A percentile compares a stretch with the other conserved stretches of the same genome.
Evolutionary conservation across 2,329 filamentous ascomycete species (phyloP).

Genomic region (Penicillium sp.): DNA sequence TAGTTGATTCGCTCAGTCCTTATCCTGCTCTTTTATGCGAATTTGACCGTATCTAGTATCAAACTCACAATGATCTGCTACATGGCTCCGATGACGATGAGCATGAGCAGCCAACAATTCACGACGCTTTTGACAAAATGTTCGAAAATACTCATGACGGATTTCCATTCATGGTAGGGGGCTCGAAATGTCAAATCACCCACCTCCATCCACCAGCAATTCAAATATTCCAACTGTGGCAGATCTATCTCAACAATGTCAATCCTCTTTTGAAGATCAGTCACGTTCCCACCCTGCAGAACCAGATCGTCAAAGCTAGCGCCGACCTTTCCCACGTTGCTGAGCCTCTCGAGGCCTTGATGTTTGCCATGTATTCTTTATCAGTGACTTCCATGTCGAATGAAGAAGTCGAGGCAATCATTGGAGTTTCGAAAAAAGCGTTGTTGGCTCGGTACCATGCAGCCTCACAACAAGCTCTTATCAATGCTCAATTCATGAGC

Average conservation of each 20-base stretch:
- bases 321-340: slow-evolving; percentile 53
- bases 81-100: slow-evolving; percentile 60
- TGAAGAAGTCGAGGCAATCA: slow-evolving; percentile 50
- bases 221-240: slow-evolving; percentile 22
- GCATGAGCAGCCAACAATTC: slow-evolving; percentile 55
- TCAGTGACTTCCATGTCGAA: slow-evolving; percentile 56
- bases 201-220: slow-evolving; percentile 14
- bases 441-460: slow-evolving; percentile 41
- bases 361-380: slow-evolving; percentile 66
- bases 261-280: slow-evolving; percentile 62
- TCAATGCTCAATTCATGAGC: slow-evolving; percentile 42
- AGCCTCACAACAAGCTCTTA: slow-evolving; percentile 45
- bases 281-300: slow-evolving; percentile 64
- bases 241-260: slow-evolving; percentile 20
- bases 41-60: slow-evolving; percentile 37
- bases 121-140: slow-evolving; percentile 61
- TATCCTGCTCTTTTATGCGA: background rate
- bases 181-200: slow-evolving; percentile 15
- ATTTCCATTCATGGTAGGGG: slow-evolving; percentile 59
- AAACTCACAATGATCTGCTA: slow-evolving; percentile 50
- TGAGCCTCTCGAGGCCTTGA: slow-evolving; percentile 29
- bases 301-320: slow-evolving; percentile 60
- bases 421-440: slow-evolving; percentile 28
- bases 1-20: background rate
- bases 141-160: slow-evolving; percentile 54